Evolutionary conservation across 768 basidiomycete species (phyloP).

Genomic region (Tephrocybe rancida): DNA sequence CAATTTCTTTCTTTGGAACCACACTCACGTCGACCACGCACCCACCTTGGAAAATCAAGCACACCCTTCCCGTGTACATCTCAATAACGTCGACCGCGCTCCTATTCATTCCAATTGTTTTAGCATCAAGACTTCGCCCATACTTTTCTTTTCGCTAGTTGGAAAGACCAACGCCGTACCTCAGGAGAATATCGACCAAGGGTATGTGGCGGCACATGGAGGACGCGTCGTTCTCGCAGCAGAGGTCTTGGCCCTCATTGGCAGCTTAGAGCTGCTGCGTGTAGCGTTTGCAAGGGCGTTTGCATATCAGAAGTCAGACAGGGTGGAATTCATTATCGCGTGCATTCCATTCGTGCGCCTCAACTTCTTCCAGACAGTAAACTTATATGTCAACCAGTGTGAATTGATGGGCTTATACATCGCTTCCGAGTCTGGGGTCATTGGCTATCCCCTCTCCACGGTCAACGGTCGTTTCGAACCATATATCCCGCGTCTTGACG

Average conservation of each 20-base stretch:
- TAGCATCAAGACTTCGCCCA: constrained; percentile 4
- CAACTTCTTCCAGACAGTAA: not conserved
- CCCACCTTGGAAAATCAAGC: constrained; percentile 7
- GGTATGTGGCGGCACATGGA: constrained; percentile 15
- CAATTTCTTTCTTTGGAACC: no score
- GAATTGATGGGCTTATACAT: constrained; percentile 10
- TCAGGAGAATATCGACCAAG: not conserved
- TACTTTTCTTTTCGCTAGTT: not conserved
- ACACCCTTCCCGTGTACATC: constrained; percentile 13
- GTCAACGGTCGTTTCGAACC: constrained; percentile 6
- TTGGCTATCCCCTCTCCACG: constrained; percentile 8
- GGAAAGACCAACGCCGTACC: not conserved
- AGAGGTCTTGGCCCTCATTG: constrained; percentile 11
- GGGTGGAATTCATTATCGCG: constrained; percentile 2
- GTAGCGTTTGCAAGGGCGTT: constrained; percentile 8
- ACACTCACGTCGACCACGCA: no score
- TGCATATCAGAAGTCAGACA: not conserved
- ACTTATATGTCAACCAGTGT: not conserved
- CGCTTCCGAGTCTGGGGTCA: constrained; percentile 10
- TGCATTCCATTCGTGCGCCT: constrained; percentile 10
- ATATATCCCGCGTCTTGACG: constrained; percentile 7
- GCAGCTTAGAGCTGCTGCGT: constrained; percentile 17
- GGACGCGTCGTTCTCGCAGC: constrained; percentile 12
- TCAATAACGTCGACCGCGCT: constrained; percentile 9
- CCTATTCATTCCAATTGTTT: constrained; percentile 4